These are phyloP conservation scores for Aspergillus sp. DNA, from an alignment of 2,329 filamentous ascomycete species.

Conservation along the genomic window DNA sequence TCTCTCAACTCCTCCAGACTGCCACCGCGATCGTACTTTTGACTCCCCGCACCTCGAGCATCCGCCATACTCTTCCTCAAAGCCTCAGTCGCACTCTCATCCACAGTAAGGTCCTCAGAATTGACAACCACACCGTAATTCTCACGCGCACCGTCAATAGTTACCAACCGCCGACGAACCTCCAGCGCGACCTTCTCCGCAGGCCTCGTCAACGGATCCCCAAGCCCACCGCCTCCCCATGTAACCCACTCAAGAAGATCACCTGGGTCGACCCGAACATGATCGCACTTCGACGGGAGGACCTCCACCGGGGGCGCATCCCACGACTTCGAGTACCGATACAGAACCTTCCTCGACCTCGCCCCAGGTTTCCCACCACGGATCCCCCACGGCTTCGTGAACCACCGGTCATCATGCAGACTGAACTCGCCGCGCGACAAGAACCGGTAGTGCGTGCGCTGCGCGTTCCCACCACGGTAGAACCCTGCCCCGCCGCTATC, in stretches of 20 bases:
- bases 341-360: slow-evolving; percentile 46
- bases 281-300: slow-evolving; percentile 50
- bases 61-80: slow-evolving; percentile 35
- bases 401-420: slow-evolving; percentile 52
- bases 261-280: slow-evolving; percentile 46
- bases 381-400: slow-evolving; percentile 52
- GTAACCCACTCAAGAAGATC: slow-evolving; percentile 54
- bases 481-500: slow-evolving; percentile 52
- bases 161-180: slow-evolving; percentile 48
- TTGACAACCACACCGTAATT: slow-evolving; percentile 51
- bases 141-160: slow-evolving; percentile 39
- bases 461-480: slow-evolving; percentile 51
- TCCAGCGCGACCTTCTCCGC: slow-evolving; percentile 47
- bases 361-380: slow-evolving; percentile 48
- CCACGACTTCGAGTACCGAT: slow-evolving; percentile 40
- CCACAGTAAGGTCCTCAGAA: slow-evolving; percentile 36
- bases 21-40: slow-evolving; percentile 46
- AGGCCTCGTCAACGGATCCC: slow-evolving; percentile 47
- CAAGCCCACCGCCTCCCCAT: slow-evolving; percentile 52
- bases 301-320: slow-evolving; percentile 32
- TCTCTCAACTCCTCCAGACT: slow-evolving; percentile 39
- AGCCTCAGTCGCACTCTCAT: slow-evolving; percentile 34
- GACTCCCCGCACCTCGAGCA: background rate
- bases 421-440: slow-evolving; percentile 48
- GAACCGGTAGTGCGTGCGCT: slow-evolving; percentile 50